These are phyloP conservation scores for Leptographium procerum DNA, from an alignment of 2,329 filamentous ascomycete species.

Conservation along the genomic window DNA sequence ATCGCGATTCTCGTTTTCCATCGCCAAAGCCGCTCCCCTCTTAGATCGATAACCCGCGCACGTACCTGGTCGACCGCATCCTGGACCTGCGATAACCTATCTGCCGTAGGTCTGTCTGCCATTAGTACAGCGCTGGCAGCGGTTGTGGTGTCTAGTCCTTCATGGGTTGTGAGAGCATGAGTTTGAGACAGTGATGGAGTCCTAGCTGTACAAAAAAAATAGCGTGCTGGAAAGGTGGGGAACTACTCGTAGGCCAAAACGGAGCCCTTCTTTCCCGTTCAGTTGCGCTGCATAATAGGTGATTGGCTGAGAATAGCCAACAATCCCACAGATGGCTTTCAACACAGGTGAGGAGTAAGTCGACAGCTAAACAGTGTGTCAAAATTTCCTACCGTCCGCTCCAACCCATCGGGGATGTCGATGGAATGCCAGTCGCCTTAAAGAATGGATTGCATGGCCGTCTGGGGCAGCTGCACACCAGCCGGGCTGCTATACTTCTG, in stretches of 20 bases:
- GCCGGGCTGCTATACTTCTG: not conserved
- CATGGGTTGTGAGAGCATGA: not conserved
- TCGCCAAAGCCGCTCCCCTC: too few relatives aligned
- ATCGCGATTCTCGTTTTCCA: not conserved
- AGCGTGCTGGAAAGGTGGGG: not conserved
- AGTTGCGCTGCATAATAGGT: not conserved
- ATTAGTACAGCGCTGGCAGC: constrained; percentile 6
- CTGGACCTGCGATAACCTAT: constrained; percentile 73
- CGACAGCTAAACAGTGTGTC: not conserved
- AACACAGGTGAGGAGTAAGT: not conserved
- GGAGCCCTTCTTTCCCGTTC: not conserved
- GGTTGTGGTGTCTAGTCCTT: not conserved
- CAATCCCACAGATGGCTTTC: not conserved
- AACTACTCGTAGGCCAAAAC: not conserved
- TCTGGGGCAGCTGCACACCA: not conserved
- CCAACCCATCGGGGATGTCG: not conserved
- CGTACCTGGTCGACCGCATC: constrained; percentile 71
- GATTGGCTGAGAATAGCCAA: not conserved
- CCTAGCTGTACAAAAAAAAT: not conserved
- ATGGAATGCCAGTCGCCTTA: not conserved
- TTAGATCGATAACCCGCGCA: not conserved
- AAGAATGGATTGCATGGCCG: not conserved
- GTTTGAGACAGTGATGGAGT: not conserved
- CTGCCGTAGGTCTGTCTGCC: constrained; percentile 42
- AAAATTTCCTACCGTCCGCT: not conserved